Evolutionary conservation across 352 stramenopile species (phyloP).

Genomic region (Pythium brachiatum): DNA sequence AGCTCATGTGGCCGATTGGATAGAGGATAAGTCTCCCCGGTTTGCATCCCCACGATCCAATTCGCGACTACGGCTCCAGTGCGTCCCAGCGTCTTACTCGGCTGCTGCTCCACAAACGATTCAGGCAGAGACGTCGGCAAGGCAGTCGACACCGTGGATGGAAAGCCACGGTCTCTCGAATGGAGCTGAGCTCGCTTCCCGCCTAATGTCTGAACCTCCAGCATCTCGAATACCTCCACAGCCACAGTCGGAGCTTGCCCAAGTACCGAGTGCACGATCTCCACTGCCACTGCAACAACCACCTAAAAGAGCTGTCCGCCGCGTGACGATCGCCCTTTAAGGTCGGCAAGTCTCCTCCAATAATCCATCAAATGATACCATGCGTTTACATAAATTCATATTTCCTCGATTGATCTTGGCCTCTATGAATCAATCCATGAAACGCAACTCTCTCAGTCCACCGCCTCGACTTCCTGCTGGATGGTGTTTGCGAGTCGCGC

Average conservation of each 20-base stretch:
- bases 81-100: background rate
- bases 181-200: background rate
- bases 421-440: no score
- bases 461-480: no score
- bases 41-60: background rate
- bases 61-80: background rate
- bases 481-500: no score
- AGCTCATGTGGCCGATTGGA: background rate
- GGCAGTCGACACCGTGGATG: background rate
- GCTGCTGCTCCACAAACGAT: background rate
- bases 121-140: background rate
- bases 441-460: no score
- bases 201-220: no score
- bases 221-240: background rate
- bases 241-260: background rate
- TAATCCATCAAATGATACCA: no score
- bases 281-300: background rate
- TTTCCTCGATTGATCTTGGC: no score
- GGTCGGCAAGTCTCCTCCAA: no score
- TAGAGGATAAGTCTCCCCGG: background rate
- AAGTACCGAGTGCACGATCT: no score
- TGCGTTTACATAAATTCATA: no score
- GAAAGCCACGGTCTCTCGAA: background rate
- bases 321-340: slow-evolving; percentile 17
- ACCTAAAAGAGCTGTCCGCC: slow-evolving; percentile 7